Conservation (phyloP, 2,329 filamentous ascomycete species). For the Capronia americana region DNA sequence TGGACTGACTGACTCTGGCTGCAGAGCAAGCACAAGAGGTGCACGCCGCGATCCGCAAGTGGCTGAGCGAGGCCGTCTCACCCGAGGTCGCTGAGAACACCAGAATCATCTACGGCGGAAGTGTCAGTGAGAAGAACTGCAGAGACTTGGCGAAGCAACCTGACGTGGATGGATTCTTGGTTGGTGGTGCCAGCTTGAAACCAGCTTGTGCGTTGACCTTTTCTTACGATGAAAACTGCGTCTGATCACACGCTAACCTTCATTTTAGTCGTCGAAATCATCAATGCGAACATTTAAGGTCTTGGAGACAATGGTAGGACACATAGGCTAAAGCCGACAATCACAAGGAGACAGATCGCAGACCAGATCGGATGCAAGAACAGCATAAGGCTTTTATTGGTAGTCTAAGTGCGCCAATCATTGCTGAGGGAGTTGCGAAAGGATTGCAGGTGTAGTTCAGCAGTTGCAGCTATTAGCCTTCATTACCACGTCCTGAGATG, state of each 20-base stretch:
- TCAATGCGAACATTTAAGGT: slow-evolving; percentile 65
- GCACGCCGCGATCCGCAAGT: slow-evolving; percentile 87
- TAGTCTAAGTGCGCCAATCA: not conserved
- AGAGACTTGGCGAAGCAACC: slow-evolving; percentile 86
- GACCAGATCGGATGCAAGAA: not conserved
- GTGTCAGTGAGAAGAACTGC: slow-evolving; percentile 98
- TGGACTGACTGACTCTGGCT: slow-evolving; percentile 6
- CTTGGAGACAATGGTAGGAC: not conserved
- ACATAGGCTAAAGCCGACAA: not conserved
- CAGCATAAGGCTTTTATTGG: not conserved
- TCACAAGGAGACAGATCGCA: too few species aligned
- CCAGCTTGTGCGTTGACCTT: slow-evolving; percentile 75
- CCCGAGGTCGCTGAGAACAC: slow-evolving; percentile 81
- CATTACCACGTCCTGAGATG: too few species aligned
- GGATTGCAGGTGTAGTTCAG: not conserved
- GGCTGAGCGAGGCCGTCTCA: slow-evolving; percentile 78
- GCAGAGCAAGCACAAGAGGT: slow-evolving; percentile 89
- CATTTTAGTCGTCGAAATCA: slow-evolving; percentile 67
- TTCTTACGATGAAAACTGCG: not conserved
- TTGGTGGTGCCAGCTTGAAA: slow-evolving; percentile 95
- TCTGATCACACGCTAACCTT: slow-evolving; percentile 29
- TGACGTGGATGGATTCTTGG: slow-evolving; percentile 98
- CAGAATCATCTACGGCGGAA: slow-evolving; percentile 94
- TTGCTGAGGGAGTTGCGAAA: not conserved
- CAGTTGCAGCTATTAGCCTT: too few species aligned